phyloP scores from a whole-genome alignment of 1,139 yeast genomes.

The Tardiomyces depauwii region DNA sequence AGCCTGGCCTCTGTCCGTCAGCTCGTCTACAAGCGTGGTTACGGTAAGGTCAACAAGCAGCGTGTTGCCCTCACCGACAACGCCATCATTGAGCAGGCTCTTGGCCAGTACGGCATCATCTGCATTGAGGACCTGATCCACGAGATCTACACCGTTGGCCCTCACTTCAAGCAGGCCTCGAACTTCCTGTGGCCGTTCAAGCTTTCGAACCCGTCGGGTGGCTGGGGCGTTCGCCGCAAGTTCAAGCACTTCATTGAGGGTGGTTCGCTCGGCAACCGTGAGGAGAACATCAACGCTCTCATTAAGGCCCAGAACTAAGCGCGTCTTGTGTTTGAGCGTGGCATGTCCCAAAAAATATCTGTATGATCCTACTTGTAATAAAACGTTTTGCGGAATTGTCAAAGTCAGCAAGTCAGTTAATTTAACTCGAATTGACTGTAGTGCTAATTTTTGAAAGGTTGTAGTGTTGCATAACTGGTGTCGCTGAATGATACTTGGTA shows the following conservation, averaged over 20 bases:
- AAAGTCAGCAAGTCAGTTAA: too few relatives aligned
- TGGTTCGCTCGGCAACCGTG: conserved; percentile 99
- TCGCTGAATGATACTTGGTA: too few relatives aligned
- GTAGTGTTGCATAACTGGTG: too few relatives aligned
- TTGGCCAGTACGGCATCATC: conserved; percentile 95
- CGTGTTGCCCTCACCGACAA: conserved; percentile 93
- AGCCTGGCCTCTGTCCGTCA: conserved; percentile 91
- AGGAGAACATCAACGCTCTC: conserved; percentile 94
- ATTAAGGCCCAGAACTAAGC: conserved; percentile 82
- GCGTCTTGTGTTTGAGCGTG: too few relatives aligned
- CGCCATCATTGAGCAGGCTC: conserved; percentile 82
- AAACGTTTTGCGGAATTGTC: not conserved
- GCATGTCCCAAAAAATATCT: not conserved
- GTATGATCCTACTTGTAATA: not conserved
- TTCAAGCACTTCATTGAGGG: conserved; percentile 99
- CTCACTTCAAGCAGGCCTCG: conserved; percentile 99
- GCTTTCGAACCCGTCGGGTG: conserved; percentile 98
- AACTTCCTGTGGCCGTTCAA: conserved; percentile 99
- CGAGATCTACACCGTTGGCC: conserved; percentile 98
- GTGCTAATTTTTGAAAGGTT: too few relatives aligned
- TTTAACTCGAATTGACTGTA: too few relatives aligned
- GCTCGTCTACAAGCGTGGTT: conserved; percentile 98
- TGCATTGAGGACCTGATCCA: conserved; percentile 97
- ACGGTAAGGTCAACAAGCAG: conserved; percentile 98
- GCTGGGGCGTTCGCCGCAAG: conserved; percentile 99